Evolutionary conservation across 2,329 filamentous ascomycete species (phyloP), one percentile per base, ranked within the genome.

Genomic region (Aureobasidium sp.): DNA sequence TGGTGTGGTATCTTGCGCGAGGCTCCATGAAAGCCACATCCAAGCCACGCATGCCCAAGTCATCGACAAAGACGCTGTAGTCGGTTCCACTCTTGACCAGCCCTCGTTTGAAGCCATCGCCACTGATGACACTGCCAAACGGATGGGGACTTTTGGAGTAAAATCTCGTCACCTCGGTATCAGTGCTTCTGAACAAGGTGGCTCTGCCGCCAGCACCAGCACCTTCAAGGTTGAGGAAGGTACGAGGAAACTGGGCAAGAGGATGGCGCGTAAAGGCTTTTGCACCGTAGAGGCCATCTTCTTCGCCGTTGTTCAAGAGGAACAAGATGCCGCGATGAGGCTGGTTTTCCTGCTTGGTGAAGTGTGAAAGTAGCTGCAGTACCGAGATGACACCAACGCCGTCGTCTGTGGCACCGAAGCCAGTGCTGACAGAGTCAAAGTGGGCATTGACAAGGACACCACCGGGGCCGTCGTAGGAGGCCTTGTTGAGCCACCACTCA

Each of bases 391-490:
- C 90, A 29, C 91, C 91, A 63, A 96, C 85, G 8, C 93, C 94
- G 72, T 96, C 90, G 69, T 99, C 94, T 2, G 94, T 97, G 17
- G 94, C 92, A 50, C 94, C 94, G 66, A 86, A 96, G 1, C 90
- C 92, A 2, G 91, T 95, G 15, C 91, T 89, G 6, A 97, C 94
- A 61, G 88, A 92, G 74, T 96, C 94, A 70, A 94, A 96, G 71
- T 97, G 94, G 19, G 93, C 92, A 71, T 96, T 97, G 66, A 97
- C 88, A 46, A 99, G 80, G 19, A 96, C 90, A 33, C 91, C 90
- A 19, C 89, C 88, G 2, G 61, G 60, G 9, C 81, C 80, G 63
- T 80, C 43, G 64, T 71, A 62, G 63, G 67, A 43, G 53, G 62
- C 37, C 38, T 63, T 62, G 27, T 51, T 76, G 76, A 60, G 75